Evolutionary conservation across 129 eudicot species (phyloP), one percentile per base, ranked within the genome.

Genomic region (Lactuca saligna): DNA sequence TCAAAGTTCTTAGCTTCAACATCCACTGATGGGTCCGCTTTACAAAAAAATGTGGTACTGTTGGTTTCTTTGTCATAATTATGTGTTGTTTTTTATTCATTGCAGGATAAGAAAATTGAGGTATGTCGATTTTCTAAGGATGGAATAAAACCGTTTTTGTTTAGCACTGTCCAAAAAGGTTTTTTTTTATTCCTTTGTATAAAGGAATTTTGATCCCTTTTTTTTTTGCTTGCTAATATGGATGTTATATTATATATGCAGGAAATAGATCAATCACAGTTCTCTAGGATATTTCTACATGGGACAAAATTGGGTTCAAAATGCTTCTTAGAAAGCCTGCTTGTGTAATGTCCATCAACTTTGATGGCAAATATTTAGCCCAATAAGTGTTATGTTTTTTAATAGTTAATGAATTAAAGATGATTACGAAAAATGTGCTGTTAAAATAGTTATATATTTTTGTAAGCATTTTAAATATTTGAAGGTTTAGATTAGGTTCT

Each of bases 1-100:
- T 94, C 97, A 4, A 97, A 85, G 79, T 94, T 85, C 81, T 77
- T 94, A 82, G 99, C 99, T 76, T 71, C 99, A 81, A 89, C 99
- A 44, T 94, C 99, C 55, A 82, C 84, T 6, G 99, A 89, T 83
- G 99, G 99, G 54, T 80, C 96, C 8, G 99, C 96, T 32, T 54
- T 54, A 14, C 5, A 48, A 46, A 25, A 25, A 20, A 34, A 11
- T n/a, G n/a, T 9, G 34, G 3, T 7, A 54, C 71, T 59, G 39
- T 42, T 75, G 37, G 48, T 64, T 64, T 60, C 6, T 75, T 14
- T 50, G 54, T 73, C 9, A 68, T 65, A 65, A 62, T 65, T 17
- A 14, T 39, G 38, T 54, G 44, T 60, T 34, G 20, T 41, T 74
- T 17, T 51, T 54, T 66, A 41, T 14, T 51, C 63, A 39, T 57